phyloP scores from a whole-genome alignment of 768 basidiomycete species.

The Nevesoporus exiguus region DNA sequence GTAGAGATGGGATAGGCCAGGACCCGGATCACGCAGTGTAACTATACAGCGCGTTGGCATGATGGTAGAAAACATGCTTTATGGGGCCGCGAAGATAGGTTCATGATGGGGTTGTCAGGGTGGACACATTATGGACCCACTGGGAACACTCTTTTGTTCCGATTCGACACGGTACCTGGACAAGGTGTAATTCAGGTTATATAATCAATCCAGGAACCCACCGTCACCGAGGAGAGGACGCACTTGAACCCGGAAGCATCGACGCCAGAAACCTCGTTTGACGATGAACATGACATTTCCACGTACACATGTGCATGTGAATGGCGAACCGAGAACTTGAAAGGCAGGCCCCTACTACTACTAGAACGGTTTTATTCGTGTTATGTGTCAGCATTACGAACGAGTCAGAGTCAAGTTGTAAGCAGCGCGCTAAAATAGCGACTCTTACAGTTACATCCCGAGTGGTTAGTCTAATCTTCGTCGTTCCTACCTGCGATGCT shows the following conservation, averaged over 20 bases:
- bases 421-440: not conserved
- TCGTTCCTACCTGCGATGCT: slow-evolving; percentile 7
- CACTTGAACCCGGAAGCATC: too few relatives aligned
- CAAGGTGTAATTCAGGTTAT: not conserved
- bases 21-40: too few relatives aligned
- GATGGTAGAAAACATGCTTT: not conserved
- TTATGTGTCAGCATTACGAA: not conserved
- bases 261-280: not conserved
- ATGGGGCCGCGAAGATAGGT: not conserved
- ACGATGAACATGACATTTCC: too few relatives aligned
- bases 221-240: not conserved
- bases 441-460: too few relatives aligned
- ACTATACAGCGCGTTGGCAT: not conserved
- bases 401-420: not conserved
- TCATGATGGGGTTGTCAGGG: not conserved
- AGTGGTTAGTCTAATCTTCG: not conserved
- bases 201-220: not conserved
- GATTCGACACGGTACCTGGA: not conserved
- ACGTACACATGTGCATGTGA: too few relatives aligned
- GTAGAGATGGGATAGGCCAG: not conserved
- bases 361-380: too few relatives aligned
- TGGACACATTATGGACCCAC: not conserved
- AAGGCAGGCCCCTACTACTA: too few relatives aligned
- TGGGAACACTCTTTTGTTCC: not conserved
- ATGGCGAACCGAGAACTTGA: too few relatives aligned